A percentile compares a stretch with the other conserved stretches of the same genome.
phyloP scores from a whole-genome alignment of 2,329 filamentous ascomycete genomes.

The Biscogniauxia marginata region DNA sequence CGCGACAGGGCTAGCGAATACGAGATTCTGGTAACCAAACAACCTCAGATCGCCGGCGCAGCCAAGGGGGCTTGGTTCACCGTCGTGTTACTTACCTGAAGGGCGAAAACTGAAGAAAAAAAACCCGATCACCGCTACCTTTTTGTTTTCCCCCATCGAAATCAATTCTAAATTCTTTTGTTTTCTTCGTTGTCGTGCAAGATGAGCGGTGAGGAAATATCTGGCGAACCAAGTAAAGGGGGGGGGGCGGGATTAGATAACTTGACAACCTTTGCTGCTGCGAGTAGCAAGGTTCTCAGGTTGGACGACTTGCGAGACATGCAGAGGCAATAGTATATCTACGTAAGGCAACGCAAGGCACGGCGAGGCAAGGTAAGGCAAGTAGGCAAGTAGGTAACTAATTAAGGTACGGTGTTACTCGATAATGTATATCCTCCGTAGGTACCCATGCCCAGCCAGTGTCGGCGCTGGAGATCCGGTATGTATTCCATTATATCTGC shows the following conservation, averaged over 20 bases:
- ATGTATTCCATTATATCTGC: neutral
- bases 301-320: neutral
- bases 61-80: conserved; percentile 5
- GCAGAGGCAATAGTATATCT: neutral
- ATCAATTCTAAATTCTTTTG: neutral
- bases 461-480: neutral
- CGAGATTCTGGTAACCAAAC: conserved; percentile 25
- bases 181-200: conserved; percentile 6
- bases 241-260: neutral
- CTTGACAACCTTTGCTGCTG: no score
- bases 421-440: neutral
- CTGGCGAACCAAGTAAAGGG: neutral
- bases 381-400: no score
- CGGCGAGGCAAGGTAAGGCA: neutral
- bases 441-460: neutral
- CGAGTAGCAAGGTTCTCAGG: neutral
- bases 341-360: neutral
- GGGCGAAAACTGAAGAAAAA: neutral
- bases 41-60: conserved; percentile 14
- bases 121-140: neutral
- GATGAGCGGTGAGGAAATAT: conserved; percentile 7
- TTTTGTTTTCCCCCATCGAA: neutral
- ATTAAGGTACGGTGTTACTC: conserved; percentile 12
- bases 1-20: conserved; percentile 27
- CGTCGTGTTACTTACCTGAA: neutral